phyloP scores from a whole-genome alignment of 768 basidiomycete species.

The Obba rivulosa region DNA sequence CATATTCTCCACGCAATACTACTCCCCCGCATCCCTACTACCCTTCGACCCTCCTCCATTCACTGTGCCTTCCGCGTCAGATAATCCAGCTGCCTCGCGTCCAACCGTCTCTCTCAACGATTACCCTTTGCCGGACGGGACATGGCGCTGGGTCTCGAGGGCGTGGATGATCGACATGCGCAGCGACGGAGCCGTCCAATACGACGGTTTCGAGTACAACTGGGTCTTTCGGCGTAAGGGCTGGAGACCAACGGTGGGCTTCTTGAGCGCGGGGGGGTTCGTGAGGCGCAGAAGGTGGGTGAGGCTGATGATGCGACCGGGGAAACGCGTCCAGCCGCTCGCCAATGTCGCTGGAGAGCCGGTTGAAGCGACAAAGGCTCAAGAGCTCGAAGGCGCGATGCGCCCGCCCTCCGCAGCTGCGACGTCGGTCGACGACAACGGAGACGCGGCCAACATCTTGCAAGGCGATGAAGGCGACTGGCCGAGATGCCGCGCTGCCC shows the following conservation, averaged over 20 bases:
- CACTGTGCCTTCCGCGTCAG: slow-evolving; percentile 45
- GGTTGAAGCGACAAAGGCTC: not conserved
- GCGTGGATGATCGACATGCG: slow-evolving; percentile 90
- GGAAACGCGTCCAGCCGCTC: not conserved
- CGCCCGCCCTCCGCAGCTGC: slow-evolving; percentile 21
- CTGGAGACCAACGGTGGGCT: slow-evolving; percentile 63
- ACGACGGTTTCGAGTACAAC: slow-evolving; percentile 86
- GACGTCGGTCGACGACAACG: slow-evolving; percentile 24
- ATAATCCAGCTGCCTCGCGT: slow-evolving; percentile 30
- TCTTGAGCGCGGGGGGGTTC: slow-evolving; percentile 60
- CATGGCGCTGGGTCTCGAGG: slow-evolving; percentile 77
- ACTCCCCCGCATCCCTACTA: slow-evolving; percentile 64
- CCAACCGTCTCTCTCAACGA: slow-evolving; percentile 51
- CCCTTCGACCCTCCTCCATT: slow-evolving; percentile 71
- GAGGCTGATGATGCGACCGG: slow-evolving; percentile 73
- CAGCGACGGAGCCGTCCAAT: slow-evolving; percentile 69
- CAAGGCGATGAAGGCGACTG: slow-evolving; percentile 53
- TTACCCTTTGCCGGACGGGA: slow-evolving; percentile 75
- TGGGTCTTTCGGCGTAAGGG: slow-evolving; percentile 62
- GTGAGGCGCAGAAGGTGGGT: slow-evolving; percentile 81
- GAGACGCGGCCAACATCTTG: slow-evolving; percentile 38
- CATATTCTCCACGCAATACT: slow-evolving; percentile 67
- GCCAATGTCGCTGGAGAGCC: slow-evolving; percentile 2
- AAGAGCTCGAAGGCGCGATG: slow-evolving; percentile 3
- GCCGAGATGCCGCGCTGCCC: slow-evolving; percentile 46